Conservation (phyloP, 768 basidiomycete species). For the Russula sp. region DNA sequence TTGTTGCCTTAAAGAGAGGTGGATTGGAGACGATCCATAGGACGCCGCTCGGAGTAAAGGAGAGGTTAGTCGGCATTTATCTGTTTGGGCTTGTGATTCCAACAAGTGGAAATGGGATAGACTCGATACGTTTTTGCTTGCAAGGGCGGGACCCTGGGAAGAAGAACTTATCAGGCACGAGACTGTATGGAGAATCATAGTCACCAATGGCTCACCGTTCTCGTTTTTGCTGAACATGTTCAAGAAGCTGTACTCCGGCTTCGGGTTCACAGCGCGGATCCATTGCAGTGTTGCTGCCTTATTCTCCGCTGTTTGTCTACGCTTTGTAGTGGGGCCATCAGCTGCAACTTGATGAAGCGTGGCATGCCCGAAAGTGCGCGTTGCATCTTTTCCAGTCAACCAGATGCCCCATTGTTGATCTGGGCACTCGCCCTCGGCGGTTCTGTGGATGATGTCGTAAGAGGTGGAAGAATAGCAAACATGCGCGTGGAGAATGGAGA, state of each 20-base stretch:
- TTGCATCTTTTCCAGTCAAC: constrained; percentile 63
- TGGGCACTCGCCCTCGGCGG: constrained; percentile 57
- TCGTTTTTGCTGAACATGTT: constrained; percentile 67
- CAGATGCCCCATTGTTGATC: constrained; percentile 78
- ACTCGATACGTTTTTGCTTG: constrained; percentile 17
- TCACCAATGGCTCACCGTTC: constrained; percentile 37
- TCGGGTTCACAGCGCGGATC: constrained; percentile 47
- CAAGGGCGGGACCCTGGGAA: constrained; percentile 47
- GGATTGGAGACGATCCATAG: constrained; percentile 26
- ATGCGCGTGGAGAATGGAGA: constrained; percentile 28
- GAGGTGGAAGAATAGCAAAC: not conserved
- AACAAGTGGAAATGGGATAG: not conserved
- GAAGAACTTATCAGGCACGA: not conserved
- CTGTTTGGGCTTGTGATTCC: not conserved
- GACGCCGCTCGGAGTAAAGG: constrained; percentile 24
- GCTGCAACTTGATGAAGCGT: constrained; percentile 25
- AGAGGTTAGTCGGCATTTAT: not conserved
- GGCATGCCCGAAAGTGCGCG: constrained; percentile 45
- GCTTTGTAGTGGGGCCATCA: constrained; percentile 46
- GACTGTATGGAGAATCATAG: not conserved
- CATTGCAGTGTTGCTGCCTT: constrained; percentile 51
- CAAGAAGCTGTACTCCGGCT: constrained; percentile 67
- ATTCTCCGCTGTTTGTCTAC: constrained; percentile 51
- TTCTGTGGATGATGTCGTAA: constrained; percentile 32
- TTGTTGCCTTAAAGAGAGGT: constrained; percentile 72